Conservation (phyloP, 2,329 filamentous ascomycete genomes). For the Trichophyton simii region DNA sequence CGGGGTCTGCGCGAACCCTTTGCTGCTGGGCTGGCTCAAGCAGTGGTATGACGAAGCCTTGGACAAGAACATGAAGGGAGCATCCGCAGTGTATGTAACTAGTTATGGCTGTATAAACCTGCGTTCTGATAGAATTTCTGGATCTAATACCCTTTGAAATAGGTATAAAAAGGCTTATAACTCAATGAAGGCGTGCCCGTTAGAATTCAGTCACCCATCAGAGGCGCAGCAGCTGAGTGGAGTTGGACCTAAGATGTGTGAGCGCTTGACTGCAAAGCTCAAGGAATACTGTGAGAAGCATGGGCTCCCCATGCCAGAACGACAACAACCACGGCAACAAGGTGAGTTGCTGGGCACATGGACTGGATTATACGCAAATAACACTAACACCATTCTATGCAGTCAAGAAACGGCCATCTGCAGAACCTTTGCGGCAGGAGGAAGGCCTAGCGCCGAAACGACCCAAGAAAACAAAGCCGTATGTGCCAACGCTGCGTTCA, state of each 20-base stretch:
- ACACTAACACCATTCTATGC: constrained; percentile 10
- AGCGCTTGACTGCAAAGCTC: constrained; percentile 50
- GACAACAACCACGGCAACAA: constrained; percentile 35
- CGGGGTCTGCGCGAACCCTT: constrained; percentile 51
- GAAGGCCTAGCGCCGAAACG: constrained; percentile 43
- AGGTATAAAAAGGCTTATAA: constrained; percentile 66
- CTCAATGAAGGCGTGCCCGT: constrained; percentile 61
- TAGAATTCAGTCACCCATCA: constrained; percentile 58
- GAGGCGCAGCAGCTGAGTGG: constrained; percentile 61
- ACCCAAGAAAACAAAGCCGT: constrained; percentile 45
- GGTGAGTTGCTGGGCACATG: not conserved
- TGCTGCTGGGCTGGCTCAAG: constrained; percentile 60
- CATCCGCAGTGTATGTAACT: constrained; percentile 33
- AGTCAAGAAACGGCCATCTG: constrained; percentile 22
- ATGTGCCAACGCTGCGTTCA: constrained; percentile 60
- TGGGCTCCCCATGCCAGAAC: constrained; percentile 54
- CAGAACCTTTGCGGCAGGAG: constrained; percentile 17
- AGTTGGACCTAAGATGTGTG: constrained; percentile 59
- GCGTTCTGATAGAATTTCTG: not conserved
- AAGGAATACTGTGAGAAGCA: constrained; percentile 50
- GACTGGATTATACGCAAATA: not conserved
- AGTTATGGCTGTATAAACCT: not conserved
- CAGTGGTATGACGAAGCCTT: constrained; percentile 62
- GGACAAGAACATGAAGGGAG: constrained; percentile 57
- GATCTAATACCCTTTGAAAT: not conserved